These are phyloP conservation scores for Saccharomyces jurei DNA, from an alignment of 805 yeast species.

Conservation along the genomic window DNA sequence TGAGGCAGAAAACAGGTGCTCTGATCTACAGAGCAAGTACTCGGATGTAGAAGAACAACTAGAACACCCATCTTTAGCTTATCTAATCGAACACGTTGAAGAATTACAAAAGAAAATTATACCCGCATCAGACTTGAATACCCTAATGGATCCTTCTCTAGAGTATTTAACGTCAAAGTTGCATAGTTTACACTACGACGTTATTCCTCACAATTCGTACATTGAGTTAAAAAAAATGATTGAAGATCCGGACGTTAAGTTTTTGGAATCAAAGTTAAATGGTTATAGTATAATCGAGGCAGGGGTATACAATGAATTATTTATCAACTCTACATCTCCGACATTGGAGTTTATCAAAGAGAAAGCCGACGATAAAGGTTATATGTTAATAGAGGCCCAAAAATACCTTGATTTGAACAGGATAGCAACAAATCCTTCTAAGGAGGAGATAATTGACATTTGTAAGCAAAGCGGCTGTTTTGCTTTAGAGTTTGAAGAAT, in stretches of 20 bases:
- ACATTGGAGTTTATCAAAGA: constrained; percentile 19
- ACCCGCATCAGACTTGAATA: not conserved
- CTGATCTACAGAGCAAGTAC: not conserved
- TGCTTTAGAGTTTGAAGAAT: constrained; percentile 12
- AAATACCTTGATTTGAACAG: constrained; percentile 12
- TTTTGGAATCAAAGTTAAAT: constrained; percentile 8
- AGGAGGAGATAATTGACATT: constrained; percentile 4
- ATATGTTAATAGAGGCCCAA: constrained; percentile 10
- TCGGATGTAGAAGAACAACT: not conserved
- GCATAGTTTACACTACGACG: not conserved
- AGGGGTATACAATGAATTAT: not conserved
- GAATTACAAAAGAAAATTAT: not conserved
- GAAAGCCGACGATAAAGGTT: constrained; percentile 22
- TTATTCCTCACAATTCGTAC: constrained; percentile 1
- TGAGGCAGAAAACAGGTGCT: not conserved
- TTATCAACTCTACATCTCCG: constrained; percentile 7
- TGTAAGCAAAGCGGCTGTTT: not conserved
- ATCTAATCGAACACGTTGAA: constrained; percentile 6
- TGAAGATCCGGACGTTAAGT: constrained; percentile 10
- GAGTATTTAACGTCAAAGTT: not conserved
- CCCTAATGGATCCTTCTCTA: not conserved
- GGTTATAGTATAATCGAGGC: constrained; percentile 1
- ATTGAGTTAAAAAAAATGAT: not conserved
- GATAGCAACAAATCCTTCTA: constrained; percentile 8
- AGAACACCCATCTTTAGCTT: constrained; percentile 5